Percentiles rank a stretch among this genome's conserved stretches.
phyloP scores from a whole-genome alignment of 2,329 filamentous ascomycete genomes.

The Fusarium mangiferae region DNA sequence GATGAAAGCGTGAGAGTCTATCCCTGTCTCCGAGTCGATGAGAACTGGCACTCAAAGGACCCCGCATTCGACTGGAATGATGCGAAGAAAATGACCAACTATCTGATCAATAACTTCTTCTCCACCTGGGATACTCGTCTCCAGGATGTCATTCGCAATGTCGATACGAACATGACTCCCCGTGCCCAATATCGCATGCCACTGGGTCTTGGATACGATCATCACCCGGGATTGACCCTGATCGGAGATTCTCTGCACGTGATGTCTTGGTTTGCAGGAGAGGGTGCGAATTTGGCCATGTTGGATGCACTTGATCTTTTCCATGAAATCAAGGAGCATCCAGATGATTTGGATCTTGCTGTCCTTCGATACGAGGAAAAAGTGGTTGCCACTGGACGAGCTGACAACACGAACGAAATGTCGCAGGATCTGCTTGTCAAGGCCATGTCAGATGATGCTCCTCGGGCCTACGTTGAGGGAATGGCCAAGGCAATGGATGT shows the following conservation, averaged over 20 bases:
- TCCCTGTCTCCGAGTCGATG: background rate
- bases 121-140: background rate
- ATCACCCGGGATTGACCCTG: fast-evolving
- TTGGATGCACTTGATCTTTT: background rate
- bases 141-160: background rate
- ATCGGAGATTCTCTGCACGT: background rate
- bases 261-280: background rate
- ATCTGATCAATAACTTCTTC: background rate
- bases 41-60: background rate
- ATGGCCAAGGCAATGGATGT: background rate
- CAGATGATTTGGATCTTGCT: background rate
- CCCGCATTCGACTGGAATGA: background rate
- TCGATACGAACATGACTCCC: background rate
- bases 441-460: background rate
- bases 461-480: background rate
- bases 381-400: background rate
- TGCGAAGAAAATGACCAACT: background rate
- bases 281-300: background rate
- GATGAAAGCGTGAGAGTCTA: background rate
- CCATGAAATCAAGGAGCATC: background rate
- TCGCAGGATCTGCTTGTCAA: background rate
- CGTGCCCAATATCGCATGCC: background rate
- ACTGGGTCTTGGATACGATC: fast-evolving
- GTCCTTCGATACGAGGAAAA: background rate
- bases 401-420: background rate